Conservation (phyloP, 2,329 filamentous ascomycete genomes). For the Epichloe scottii region DNA sequence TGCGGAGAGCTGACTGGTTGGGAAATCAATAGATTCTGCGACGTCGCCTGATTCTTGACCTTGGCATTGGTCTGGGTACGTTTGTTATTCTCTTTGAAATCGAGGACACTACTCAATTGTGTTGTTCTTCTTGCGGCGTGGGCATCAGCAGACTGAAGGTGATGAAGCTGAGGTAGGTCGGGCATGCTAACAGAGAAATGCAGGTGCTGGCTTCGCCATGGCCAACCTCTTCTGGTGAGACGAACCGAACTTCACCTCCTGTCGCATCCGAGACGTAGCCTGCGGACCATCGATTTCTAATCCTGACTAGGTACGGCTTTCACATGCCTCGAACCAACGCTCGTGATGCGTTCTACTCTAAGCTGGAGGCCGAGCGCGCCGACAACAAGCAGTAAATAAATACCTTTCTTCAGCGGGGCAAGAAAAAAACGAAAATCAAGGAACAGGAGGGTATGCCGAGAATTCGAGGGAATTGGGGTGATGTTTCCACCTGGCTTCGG, state of each 20-base stretch:
- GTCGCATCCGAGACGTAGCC: neutral
- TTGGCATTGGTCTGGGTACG: slow-evolving; percentile 44
- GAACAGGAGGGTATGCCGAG: neutral
- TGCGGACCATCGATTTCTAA: neutral
- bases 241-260: neutral
- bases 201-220: slow-evolving; percentile 42
- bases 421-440: neutral
- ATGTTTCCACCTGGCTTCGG: slow-evolving; percentile 2
- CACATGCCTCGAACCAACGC: slow-evolving; percentile 47
- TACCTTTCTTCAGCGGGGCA: neutral
- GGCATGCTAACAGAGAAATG: slow-evolving; percentile 19
- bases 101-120: neutral
- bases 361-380: slow-evolving; percentile 44
- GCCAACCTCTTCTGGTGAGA: slow-evolving; percentile 47
- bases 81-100: slow-evolving; percentile 6
- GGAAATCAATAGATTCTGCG: slow-evolving; percentile 42
- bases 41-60: slow-evolving; percentile 44
- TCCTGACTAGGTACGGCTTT: slow-evolving; percentile 41
- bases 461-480: neutral
- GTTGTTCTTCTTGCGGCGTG: neutral
- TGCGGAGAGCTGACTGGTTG: slow-evolving; percentile 25
- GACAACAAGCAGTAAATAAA: slow-evolving; percentile 20
- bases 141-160: neutral
- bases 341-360: slow-evolving; percentile 46
- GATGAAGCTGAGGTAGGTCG: slow-evolving; percentile 2